phyloP scores from a whole-genome alignment of 306 rosid species.

The Canavalia ensiformis region DNA sequence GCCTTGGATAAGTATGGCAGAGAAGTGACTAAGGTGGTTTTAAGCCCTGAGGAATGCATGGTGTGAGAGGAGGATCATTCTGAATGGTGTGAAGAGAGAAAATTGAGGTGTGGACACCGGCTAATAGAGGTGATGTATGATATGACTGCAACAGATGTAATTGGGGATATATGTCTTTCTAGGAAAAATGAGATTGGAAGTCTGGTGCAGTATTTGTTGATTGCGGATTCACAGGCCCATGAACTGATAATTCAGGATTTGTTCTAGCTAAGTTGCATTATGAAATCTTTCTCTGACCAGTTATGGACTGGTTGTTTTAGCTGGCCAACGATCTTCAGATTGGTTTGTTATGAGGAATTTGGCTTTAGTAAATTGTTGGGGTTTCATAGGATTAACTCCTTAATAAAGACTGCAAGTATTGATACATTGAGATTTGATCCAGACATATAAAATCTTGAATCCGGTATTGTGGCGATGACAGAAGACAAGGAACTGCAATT shows the following conservation, averaged over 20 bases:
- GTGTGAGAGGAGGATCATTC: background rate
- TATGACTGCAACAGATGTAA: background rate
- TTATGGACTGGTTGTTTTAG: background rate
- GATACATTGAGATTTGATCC: background rate
- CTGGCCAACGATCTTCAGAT: background rate
- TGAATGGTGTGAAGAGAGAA: background rate
- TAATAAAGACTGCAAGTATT: background rate
- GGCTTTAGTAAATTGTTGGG: background rate
- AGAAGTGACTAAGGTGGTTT: slow-evolving; percentile 8
- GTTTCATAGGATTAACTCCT: background rate
- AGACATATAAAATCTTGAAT: slow-evolving; percentile 12
- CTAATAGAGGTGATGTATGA: slow-evolving; percentile 2
- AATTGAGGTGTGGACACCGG: background rate
- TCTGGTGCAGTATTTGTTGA: background rate
- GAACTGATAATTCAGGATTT: background rate
- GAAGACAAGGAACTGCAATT: background rate
- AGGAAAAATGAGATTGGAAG: background rate
- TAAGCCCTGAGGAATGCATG: slow-evolving; percentile 11
- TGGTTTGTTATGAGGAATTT: background rate
- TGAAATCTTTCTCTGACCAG: background rate
- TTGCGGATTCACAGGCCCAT: background rate
- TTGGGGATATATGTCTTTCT: background rate
- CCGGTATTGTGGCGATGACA: slow-evolving; percentile 7
- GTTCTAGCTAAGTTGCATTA: background rate
- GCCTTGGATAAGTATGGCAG: background rate